Percentiles rank a stretch among this genome's conserved stretches.
Evolutionary conservation across 2,329 filamentous ascomycete species (phyloP).

Genomic region (Samsoniella hepiali): DNA sequence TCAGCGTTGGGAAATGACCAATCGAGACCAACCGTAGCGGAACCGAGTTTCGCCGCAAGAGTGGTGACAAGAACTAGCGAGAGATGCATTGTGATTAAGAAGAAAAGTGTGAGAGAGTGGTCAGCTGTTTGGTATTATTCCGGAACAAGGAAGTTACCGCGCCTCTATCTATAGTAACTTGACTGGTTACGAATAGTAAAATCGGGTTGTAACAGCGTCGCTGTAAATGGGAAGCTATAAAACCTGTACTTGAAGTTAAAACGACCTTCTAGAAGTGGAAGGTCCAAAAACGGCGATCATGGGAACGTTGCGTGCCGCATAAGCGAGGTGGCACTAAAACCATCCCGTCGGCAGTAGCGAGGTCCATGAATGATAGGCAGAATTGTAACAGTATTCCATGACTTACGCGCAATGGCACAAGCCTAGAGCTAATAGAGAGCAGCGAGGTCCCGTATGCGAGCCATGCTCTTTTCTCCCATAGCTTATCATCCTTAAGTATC

Average conservation of each 20-base stretch:
- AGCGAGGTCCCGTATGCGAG: no score
- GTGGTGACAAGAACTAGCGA: background rate
- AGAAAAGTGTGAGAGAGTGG: background rate
- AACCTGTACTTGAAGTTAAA: background rate
- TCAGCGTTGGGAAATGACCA: slow-evolving; percentile 5
- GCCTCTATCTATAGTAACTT: background rate
- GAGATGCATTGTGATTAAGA: background rate
- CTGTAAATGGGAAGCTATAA: background rate
- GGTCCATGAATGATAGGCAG: background rate
- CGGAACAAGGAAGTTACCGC: background rate
- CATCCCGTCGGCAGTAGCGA: background rate
- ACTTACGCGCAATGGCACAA: no score
- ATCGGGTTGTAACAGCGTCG: background rate
- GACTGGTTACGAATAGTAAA: background rate
- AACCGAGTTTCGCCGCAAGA: background rate
- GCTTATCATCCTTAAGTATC: no score
- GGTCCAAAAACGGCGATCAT: background rate
- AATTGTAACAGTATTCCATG: background rate
- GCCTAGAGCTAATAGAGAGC: no score
- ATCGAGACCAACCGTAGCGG: background rate
- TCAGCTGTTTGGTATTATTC: background rate
- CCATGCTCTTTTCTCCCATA: no score
- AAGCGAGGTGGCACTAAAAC: background rate
- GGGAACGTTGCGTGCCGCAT: background rate
- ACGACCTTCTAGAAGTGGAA: background rate